phyloP scores from a whole-genome alignment of 106 monocot species.

The Amphibolis antarctica region DNA sequence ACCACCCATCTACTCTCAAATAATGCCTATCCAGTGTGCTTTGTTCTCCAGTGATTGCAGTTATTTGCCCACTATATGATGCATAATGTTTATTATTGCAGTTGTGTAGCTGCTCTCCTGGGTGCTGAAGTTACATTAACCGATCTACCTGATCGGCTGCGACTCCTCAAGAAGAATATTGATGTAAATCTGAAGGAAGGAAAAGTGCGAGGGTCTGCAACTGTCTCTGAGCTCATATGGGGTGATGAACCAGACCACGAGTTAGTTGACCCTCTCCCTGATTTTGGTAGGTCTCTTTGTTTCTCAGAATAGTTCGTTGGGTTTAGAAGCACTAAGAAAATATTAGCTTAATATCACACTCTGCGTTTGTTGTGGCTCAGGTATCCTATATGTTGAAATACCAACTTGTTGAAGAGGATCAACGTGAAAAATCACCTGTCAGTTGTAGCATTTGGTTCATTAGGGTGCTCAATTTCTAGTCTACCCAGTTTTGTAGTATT shows the following conservation, averaged over 20 bases:
- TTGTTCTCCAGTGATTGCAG: too few species aligned
- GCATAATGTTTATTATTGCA: slow-evolving; percentile 11
- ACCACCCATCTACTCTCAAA: too few species aligned
- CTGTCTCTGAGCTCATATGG: slow-evolving; percentile 77
- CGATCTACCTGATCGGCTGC: slow-evolving; percentile 77
- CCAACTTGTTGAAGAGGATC: too few species aligned
- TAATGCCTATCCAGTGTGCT: too few species aligned
- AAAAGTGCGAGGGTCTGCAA: slow-evolving; percentile 35
- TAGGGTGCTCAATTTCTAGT: too few species aligned
- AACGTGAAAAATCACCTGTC: too few species aligned
- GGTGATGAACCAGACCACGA: slow-evolving; percentile 58
- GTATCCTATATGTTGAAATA: too few species aligned
- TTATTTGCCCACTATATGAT: too few species aligned
- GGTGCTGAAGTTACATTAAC: slow-evolving; percentile 84
- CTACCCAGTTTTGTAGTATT: too few species aligned
- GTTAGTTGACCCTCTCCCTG: slow-evolving; percentile 35
- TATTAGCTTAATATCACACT: neutral
- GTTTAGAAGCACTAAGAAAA: neutral
- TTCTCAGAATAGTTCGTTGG: neutral
- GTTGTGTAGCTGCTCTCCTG: slow-evolving; percentile 61
- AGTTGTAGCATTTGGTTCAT: too few species aligned
- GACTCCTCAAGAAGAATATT: slow-evolving; percentile 71
- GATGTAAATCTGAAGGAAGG: slow-evolving; percentile 35
- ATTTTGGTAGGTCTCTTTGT: slow-evolving; percentile 28
- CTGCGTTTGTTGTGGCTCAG: too few species aligned